These are phyloP conservation scores for Polyplosphaeria fusca DNA, from an alignment of 495 filamentous ascomycete species.

Conservation along the genomic window DNA sequence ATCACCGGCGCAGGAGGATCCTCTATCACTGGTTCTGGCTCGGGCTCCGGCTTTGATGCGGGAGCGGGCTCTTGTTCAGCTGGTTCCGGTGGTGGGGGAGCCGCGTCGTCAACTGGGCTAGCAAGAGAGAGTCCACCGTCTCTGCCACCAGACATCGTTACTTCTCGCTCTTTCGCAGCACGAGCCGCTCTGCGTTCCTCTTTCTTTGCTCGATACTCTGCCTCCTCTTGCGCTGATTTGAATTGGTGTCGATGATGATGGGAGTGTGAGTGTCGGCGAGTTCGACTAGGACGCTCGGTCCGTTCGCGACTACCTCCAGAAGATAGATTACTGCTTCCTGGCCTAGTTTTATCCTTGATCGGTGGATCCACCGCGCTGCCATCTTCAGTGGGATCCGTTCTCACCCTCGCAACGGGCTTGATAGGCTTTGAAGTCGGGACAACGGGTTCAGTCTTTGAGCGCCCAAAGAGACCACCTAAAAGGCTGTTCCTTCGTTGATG, in stretches of 20 bases:
- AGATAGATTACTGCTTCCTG: slow-evolving; percentile 15
- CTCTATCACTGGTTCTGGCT: not conserved
- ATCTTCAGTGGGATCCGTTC: slow-evolving; percentile 19
- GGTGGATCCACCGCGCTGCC: slow-evolving; percentile 31
- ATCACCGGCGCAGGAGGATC: slow-evolving; percentile 3
- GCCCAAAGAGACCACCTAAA: slow-evolving; percentile 29
- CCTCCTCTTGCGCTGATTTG: slow-evolving; percentile 23
- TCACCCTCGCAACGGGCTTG: slow-evolving; percentile 18
- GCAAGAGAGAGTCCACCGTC: slow-evolving; percentile 25
- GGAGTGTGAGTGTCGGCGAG: slow-evolving; percentile 21
- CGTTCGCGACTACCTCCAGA: slow-evolving; percentile 25
- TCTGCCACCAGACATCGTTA: slow-evolving; percentile 20
- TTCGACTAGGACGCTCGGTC: slow-evolving; percentile 22
- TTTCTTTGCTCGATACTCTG: slow-evolving; percentile 23
- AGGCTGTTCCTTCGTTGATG: slow-evolving; percentile 17
- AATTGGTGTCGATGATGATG: slow-evolving; percentile 15
- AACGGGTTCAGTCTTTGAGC: slow-evolving; percentile 30
- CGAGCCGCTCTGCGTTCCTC: slow-evolving; percentile 25
- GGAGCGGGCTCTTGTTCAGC: not conserved
- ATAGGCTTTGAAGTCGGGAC: slow-evolving; percentile 22
- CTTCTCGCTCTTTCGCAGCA: slow-evolving; percentile 14
- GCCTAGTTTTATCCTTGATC: slow-evolving; percentile 16
- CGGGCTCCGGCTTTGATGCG: too few relatives aligned
- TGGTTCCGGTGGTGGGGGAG: slow-evolving; percentile 3
- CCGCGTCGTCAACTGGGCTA: not conserved